Base-by-base conservation (phyloP, 306 rosid genomes). In the Lagenaria siceraria region DNA sequence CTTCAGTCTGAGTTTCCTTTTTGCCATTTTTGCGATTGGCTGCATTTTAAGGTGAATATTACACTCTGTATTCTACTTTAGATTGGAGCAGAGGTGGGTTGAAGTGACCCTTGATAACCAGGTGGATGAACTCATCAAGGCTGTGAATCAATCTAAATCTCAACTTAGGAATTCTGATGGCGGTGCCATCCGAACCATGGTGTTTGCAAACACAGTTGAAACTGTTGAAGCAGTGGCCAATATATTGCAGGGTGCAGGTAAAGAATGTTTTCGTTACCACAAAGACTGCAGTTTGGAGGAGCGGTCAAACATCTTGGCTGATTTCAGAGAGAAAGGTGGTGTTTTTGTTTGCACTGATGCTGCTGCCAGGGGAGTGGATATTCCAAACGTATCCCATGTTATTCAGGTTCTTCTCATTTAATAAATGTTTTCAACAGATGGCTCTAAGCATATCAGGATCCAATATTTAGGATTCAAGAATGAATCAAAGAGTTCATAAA, bases 261-360 rank as follows among this genome's bases (percentile, higher is more conserved):
- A 86, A 66, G 90, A 92, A 81, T 88, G 97, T 78, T 89, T 85
- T 77, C 83, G 85, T 38, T 95, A 89, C 87, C 97, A 95, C 82
- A 95, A 95, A 82, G 84, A 87, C 79, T 80, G 96, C 87, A 77
- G 92, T 53, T 89, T 92, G 90, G 99, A 95, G 84, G 97, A 86
- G 85, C 93, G 97, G 46, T 85, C 93, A 63, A 87, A 87, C 76
- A 84, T 91, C 75, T 83, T 92, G 33, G 77, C 84, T 80, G 96
- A 89, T 81, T 92, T 95, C 83, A 82, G 84, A 27, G 85, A 89
- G 83, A 89, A 87, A 70, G 99, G 99, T 82, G 97, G 99, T 61
- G 82, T 92, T 87, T 90, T 95, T 81, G 97, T 92, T 68, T 95
- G 97, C 78, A 95, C 99, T 42, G 99, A 92, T 86, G 97, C 99